Evolutionary conservation across 805 yeast genomes (phyloP), one percentile per base, ranked within the genome.

Genomic region (Barnettozyma sucrosica): DNA sequence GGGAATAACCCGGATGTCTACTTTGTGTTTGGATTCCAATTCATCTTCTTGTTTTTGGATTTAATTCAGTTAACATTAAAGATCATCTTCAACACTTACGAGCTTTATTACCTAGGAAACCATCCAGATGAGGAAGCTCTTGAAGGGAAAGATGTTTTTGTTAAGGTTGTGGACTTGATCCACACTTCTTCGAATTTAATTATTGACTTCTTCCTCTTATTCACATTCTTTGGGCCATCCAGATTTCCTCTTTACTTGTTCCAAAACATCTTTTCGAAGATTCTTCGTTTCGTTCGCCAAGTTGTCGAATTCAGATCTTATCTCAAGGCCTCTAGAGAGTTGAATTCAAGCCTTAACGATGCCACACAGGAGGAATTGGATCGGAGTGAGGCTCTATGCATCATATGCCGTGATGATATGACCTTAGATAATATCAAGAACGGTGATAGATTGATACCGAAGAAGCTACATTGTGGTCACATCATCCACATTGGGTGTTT

Each of bases 341-440:
- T 93, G 58, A 89, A 85, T 52, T 69, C 72, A 24, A 79, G 75
- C 52, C 70, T 93, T 44, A 67, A 69, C 7, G 75, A 79, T 50
- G 95, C 96, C 3, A 69, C 82, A 1, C 70, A 64, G 11, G 55
- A 58, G 20, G 90, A 86, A 40, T 69, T 86, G 48, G 76, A 68
- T 7, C 73, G 80, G 18, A 81, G 78, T 52, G 84, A 83, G 49
- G 67, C 70, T 62, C 61, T 86, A 23, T 85, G 99, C 66, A 89
- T 89, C 51, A 85, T 92, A 36, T 92, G 99, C 67, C 80, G 96
- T 56, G 98, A 93, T 55, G 96, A 88, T 51, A 84, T 92, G 92
- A 64, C 71, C 6, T 60, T 80, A 1, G 69, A 63, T 3, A 74
- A 62, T 2, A 48, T 58, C 3, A 50, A 42, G 9, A 64, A 49